These are phyloP conservation scores for Hyparrhenia diplandra DNA, from an alignment of 176 grass and related monocot genomes.

Conservation along the genomic window DNA sequence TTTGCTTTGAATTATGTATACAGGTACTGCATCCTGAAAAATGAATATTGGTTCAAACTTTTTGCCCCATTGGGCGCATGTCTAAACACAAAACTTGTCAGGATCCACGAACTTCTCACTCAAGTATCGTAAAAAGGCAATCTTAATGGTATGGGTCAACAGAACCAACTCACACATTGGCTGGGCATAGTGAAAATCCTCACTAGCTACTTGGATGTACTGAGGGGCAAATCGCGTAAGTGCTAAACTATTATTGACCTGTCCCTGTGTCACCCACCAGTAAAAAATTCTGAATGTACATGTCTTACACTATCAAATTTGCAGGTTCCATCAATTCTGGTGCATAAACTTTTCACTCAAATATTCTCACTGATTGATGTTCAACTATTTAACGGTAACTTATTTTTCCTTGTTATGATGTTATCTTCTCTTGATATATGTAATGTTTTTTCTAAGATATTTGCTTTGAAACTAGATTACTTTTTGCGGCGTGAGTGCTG, in stretches of 20 bases:
- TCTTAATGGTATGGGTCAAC: conserved; percentile 47
- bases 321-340: conserved; percentile 77
- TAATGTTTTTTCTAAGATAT: conserved; percentile 34
- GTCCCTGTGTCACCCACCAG: background rate
- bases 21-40: conserved; percentile 53
- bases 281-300: conserved; percentile 16
- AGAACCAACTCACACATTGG: conserved; percentile 59
- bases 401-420: background rate
- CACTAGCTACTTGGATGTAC: conserved; percentile 46
- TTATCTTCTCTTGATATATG: conserved; percentile 16
- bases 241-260: conserved; percentile 10
- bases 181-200: conserved; percentile 55
- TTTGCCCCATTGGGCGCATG: background rate
- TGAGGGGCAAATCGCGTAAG: conserved; percentile 64
- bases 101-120: conserved; percentile 63
- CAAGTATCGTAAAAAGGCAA: conserved; percentile 45
- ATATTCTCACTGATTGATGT: conserved; percentile 79
- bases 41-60: background rate
- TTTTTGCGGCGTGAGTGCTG: conserved; percentile 85
- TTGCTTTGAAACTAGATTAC: conserved; percentile 47
- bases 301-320: conserved; percentile 30
- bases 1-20: conserved; percentile 76
- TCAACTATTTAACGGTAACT: conserved; percentile 86
- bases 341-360: conserved; percentile 77
- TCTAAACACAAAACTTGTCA: conserved; percentile 33